These are phyloP conservation scores for Fusarium bulbicola DNA, from an alignment of 2,329 filamentous ascomycete species.

Conservation along the genomic window DNA sequence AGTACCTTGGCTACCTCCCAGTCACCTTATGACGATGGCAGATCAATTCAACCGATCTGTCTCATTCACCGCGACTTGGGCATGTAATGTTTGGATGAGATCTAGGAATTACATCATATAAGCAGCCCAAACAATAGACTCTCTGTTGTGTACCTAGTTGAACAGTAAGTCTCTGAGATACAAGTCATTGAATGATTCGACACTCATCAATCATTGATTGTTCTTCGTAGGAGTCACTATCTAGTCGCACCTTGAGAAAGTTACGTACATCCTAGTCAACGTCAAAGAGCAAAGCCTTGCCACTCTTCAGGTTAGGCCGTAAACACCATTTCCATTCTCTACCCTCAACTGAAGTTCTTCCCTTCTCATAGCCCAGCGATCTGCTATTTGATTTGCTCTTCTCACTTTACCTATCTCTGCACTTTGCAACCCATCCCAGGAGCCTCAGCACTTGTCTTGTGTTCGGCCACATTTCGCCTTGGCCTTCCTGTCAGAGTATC, in stretches of 20 bases:
- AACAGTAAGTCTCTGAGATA: neutral
- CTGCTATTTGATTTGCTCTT: neutral
- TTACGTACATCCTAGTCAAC: neutral
- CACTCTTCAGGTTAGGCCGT: neutral
- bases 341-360: too few relatives aligned
- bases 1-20: neutral
- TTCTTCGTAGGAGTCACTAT: neutral
- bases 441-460: neutral
- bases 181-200: neutral
- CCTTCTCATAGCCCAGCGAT: neutral
- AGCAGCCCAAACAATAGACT: neutral
- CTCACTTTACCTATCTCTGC: neutral
- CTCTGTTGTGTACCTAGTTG: neutral
- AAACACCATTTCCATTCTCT: neutral
- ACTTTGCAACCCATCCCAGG: rapidly evolving
- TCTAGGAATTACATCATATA: too few relatives aligned
- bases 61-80: neutral
- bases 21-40: neutral
- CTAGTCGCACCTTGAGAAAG: neutral
- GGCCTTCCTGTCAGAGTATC: too few relatives aligned
- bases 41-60: neutral
- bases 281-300: neutral
- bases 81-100: neutral
- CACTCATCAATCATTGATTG: too few relatives aligned
- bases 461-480: neutral